phyloP scores from a whole-genome alignment of 371 early-diverging fungal genomes.

The Circinella umbellata region DNA sequence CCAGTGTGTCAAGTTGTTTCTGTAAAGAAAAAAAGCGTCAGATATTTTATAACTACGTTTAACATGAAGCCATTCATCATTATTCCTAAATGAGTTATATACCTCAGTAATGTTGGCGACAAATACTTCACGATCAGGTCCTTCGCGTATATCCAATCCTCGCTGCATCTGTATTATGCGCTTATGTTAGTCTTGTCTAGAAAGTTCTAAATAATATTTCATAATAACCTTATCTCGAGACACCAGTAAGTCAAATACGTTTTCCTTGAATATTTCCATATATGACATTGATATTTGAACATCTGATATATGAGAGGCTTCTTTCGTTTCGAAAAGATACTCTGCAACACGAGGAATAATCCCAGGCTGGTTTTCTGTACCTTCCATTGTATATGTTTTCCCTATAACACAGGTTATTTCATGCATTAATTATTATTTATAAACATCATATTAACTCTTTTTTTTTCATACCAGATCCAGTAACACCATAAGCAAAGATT shows the following conservation, averaged over 20 bases:
- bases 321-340: slow-evolving; percentile 29
- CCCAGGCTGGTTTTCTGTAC: slow-evolving; percentile 51
- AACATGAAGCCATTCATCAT: not conserved
- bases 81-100: not conserved
- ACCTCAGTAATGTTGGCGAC: slow-evolving; percentile 62
- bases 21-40: not conserved
- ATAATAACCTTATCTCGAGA: slow-evolving; percentile 38
- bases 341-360: slow-evolving; percentile 61
- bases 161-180: not conserved
- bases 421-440: not conserved
- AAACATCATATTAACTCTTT: not conserved
- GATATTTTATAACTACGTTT: no score
- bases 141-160: slow-evolving; percentile 58
- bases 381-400: slow-evolving; percentile 77
- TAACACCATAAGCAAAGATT: slow-evolving; percentile 77
- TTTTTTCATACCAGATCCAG: slow-evolving; percentile 51
- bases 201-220: not conserved
- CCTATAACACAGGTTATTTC: slow-evolving; percentile 31
- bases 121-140: slow-evolving; percentile 52
- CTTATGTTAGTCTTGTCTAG: no score
- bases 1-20: slow-evolving; percentile 36
- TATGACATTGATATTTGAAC: slow-evolving; percentile 52
- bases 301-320: slow-evolving; percentile 12
- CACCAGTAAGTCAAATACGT: slow-evolving; percentile 61
- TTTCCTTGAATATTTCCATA: slow-evolving; percentile 72